These are phyloP conservation scores for Hypoxylon sp. DNA, from an alignment of 2,329 filamentous ascomycete species.

Conservation along the genomic window DNA sequence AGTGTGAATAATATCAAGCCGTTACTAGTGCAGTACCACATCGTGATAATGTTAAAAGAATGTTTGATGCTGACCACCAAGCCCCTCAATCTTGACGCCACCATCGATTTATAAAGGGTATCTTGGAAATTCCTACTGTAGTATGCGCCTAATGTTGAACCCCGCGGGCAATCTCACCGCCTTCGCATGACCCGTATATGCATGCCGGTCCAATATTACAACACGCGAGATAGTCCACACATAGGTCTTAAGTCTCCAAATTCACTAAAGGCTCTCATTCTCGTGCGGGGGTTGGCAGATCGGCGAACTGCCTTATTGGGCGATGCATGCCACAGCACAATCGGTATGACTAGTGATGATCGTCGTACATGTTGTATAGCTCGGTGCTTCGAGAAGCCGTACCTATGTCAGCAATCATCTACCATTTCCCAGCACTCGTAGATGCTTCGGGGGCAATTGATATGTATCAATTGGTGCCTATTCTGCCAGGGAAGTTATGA, in stretches of 20 bases:
- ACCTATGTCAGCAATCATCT: background rate
- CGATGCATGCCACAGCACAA: constrained; percentile 7
- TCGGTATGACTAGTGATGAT: constrained; percentile 1
- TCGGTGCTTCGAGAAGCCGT: background rate
- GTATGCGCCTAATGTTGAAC: constrained; percentile 1
- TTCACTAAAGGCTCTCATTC: background rate
- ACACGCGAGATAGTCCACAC: constrained; percentile 1
- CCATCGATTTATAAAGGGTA: constrained; percentile 4
- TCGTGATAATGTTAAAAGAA: constrained; percentile 7
- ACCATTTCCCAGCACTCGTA: background rate
- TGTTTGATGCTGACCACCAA: background rate
- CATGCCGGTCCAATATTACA: constrained; percentile 11
- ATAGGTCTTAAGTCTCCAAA: background rate
- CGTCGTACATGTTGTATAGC: background rate
- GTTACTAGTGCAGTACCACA: constrained; percentile 16
- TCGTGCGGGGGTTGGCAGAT: constrained; percentile 8
- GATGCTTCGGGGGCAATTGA: background rate
- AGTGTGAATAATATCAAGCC: constrained; percentile 17
- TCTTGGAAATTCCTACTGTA: background rate
- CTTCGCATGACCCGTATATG: constrained; percentile 15
- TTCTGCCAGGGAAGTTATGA: too few species aligned
- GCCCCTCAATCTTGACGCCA: background rate
- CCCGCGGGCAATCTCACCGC: constrained; percentile 22
- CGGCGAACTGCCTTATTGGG: constrained; percentile 23
- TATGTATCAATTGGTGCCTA: too few species aligned